Evolutionary conservation across 768 basidiomycete species (phyloP).

Genomic region (Termitomyces sp.): DNA sequence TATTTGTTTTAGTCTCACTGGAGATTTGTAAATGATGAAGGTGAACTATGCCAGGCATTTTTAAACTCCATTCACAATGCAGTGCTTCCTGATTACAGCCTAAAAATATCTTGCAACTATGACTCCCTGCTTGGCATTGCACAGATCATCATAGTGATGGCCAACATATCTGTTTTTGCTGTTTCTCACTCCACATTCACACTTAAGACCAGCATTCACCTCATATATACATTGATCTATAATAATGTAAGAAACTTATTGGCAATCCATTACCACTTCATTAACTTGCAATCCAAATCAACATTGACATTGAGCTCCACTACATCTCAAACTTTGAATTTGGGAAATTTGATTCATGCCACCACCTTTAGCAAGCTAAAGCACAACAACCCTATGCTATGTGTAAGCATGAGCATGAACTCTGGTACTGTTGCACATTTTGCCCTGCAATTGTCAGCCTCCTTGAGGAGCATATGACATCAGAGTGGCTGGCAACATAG

Average conservation of each 20-base stretch:
- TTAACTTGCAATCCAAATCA: rapidly evolving
- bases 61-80: neutral
- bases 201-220: neutral
- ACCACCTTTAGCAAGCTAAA: conserved; percentile 10
- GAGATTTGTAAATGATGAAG: neutral
- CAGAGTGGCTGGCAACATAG: conserved; percentile 22
- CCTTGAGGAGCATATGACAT: neutral
- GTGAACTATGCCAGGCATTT: neutral
- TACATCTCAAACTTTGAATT: conserved; percentile 24
- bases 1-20: neutral
- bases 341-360: conserved; percentile 15
- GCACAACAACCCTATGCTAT: neutral
- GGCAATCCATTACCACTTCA: no score
- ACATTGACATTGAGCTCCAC: conserved; percentile 6
- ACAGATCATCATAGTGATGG: conserved; percentile 3
- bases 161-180: conserved; percentile 1
- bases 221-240: neutral
- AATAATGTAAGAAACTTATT: neutral
- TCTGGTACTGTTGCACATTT: conserved; percentile 20
- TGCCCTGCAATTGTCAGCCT: conserved; percentile 16
- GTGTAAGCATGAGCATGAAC: conserved; percentile 1
- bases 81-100: neutral
- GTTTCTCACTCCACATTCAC: neutral
- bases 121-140: conserved; percentile 18
- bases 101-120: conserved; percentile 11